Evolutionary conservation across 768 basidiomycete genomes (phyloP).

Genomic region (Pilatotrama ljubarskyi): DNA sequence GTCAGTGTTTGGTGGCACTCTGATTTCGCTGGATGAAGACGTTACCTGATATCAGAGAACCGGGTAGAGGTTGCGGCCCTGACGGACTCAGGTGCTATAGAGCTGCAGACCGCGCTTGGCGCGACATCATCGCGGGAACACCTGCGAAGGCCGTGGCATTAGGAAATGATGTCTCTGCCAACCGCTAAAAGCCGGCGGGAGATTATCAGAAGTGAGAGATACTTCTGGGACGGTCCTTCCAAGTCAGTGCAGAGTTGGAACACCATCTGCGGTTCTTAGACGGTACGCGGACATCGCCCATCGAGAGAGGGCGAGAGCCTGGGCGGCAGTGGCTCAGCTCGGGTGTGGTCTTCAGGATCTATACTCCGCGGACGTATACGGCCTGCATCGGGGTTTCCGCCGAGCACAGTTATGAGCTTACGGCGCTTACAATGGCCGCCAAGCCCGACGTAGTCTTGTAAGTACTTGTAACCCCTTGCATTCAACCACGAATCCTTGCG

Average conservation of each 20-base stretch:
- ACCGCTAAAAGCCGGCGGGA: slow-evolving; percentile 9
- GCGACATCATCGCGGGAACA: not conserved
- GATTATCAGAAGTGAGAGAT: slow-evolving; percentile 11
- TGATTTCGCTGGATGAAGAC: too few species aligned
- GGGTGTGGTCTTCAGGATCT: too few species aligned
- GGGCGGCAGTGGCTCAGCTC: not conserved
- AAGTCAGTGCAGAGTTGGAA: not conserved
- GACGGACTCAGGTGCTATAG: not conserved
- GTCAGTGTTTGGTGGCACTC: too few species aligned
- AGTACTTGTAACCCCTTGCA: too few species aligned
- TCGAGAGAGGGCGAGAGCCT: not conserved
- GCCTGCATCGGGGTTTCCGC: too few species aligned
- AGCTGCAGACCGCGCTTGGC: not conserved
- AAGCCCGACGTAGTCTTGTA: too few species aligned
- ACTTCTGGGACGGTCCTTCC: not conserved
- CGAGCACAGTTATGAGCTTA: too few species aligned
- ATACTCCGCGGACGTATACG: not conserved
- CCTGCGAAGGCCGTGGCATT: not conserved
- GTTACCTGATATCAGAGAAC: too few species aligned
- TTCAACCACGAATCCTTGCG: too few species aligned
- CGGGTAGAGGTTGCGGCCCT: too few species aligned
- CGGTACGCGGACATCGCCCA: not conserved
- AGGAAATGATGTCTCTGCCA: not conserved
- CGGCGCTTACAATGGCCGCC: too few species aligned
- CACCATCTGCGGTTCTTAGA: not conserved